Conservation (phyloP, 2,329 filamentous ascomycete species). For the Sclerotinia spermophila region DNA sequence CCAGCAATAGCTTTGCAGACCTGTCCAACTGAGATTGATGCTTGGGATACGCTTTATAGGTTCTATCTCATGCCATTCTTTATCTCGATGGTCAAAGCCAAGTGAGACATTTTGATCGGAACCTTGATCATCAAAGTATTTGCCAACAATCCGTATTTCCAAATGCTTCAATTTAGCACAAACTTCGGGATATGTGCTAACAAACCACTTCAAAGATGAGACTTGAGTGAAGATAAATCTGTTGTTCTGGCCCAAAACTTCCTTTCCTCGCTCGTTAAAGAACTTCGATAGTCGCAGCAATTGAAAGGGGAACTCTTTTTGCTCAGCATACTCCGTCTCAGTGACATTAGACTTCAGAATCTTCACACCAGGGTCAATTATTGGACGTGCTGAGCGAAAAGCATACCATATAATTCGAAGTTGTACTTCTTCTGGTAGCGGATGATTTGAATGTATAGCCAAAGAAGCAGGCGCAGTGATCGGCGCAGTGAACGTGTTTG, state of each 20-base stretch:
- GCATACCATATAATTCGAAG: neutral
- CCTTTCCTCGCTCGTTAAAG: neutral
- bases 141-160: neutral
- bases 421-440: neutral
- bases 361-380: neutral
- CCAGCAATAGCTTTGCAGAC: conserved; percentile 13
- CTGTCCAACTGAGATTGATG: neutral
- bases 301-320: neutral
- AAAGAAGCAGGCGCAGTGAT: neutral
- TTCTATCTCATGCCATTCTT: neutral
- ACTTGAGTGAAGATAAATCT: neutral
- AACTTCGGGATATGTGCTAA: neutral
- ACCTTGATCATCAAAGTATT: neutral
- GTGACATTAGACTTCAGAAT: neutral
- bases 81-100: neutral
- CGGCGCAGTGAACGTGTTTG: neutral
- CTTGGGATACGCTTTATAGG: neutral
- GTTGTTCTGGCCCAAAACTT: neutral
- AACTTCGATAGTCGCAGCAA: neutral
- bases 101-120: neutral
- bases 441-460: too few relatives aligned
- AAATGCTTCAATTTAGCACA: neutral
- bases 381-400: neutral
- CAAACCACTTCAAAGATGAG: neutral
- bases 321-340: neutral